phyloP scores from a whole-genome alignment of 2,329 filamentous ascomycete genomes.

The Pyrenochaeta sp. region DNA sequence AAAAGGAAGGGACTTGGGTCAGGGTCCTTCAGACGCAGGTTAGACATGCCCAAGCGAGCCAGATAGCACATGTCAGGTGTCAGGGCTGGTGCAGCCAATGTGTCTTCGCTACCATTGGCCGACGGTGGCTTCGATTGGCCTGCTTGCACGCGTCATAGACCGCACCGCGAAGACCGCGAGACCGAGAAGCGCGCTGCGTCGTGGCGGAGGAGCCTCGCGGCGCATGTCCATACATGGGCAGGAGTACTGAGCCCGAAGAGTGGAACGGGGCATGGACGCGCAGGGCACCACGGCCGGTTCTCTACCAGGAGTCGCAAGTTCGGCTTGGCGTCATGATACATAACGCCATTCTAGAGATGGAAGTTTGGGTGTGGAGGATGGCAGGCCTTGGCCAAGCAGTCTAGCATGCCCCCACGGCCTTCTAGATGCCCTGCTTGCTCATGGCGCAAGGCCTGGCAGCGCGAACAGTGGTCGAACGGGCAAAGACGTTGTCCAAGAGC shows the following conservation, averaged over 20 bases:
- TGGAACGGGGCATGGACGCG: too few species aligned
- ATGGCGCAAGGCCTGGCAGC: too few species aligned
- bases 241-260: neutral
- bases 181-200: too few species aligned
- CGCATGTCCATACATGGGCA: constrained; percentile 2
- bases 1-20: constrained; percentile 9
- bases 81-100: neutral
- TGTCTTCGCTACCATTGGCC: constrained; percentile 21
- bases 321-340: too few species aligned
- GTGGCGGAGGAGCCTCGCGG: constrained; percentile 10
- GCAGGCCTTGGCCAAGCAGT: too few species aligned
- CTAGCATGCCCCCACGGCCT: too few species aligned
- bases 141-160: constrained; percentile 31
- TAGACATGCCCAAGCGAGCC: neutral
- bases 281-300: too few species aligned
- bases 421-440: too few species aligned
- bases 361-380: too few species aligned
- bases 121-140: constrained; percentile 11
- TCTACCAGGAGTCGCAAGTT: neutral
- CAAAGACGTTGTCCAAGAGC: neutral
- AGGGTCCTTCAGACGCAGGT: constrained; percentile 5
- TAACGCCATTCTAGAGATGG: neutral
- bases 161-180: too few species aligned
- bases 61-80: constrained; percentile 1
- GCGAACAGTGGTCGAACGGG: neutral